phyloP scores from a whole-genome alignment of 768 basidiomycete genomes.

The Lyophyllum decastes region DNA sequence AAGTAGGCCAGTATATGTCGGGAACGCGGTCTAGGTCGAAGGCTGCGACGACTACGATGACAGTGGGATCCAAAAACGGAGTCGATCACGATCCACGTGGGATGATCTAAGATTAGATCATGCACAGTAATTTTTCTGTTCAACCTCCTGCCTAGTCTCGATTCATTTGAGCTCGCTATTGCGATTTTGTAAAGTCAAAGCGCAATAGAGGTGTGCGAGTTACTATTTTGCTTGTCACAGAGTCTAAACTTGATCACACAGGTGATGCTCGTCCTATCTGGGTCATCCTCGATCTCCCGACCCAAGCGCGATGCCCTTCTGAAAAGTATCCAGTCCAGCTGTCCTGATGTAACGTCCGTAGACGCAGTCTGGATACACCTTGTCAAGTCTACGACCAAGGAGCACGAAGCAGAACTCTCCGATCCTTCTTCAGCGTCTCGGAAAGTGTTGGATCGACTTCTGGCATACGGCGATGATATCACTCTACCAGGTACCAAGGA shows the following conservation, averaged over 20 bases:
- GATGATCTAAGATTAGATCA: slow-evolving; percentile 13
- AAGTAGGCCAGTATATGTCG: no score
- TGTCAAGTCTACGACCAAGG: slow-evolving; percentile 58
- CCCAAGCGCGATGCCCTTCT: slow-evolving; percentile 73
- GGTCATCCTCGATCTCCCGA: slow-evolving; percentile 73
- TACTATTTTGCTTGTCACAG: no score
- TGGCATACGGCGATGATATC: slow-evolving; percentile 84
- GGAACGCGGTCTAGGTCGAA: no score
- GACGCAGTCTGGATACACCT: slow-evolving; percentile 90
- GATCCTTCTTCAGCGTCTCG: slow-evolving; percentile 45
- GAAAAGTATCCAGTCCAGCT: slow-evolving; percentile 50
- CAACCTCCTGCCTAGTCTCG: background rate
- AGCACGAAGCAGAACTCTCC: slow-evolving; percentile 48
- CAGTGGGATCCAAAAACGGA: background rate
- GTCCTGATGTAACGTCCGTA: slow-evolving; percentile 60
- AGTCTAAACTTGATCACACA: slow-evolving; percentile 3
- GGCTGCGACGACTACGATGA: no score
- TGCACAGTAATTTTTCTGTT: slow-evolving; percentile 8
- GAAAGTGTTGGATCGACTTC: slow-evolving; percentile 63
- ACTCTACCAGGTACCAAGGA: slow-evolving; percentile 44
- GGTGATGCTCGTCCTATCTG: slow-evolving; percentile 75
- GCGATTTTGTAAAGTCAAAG: background rate
- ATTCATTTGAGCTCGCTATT: background rate
- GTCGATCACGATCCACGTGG: background rate
- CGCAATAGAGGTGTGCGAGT: background rate